Conservation (phyloP, 345 rosid species). For the Excoecaria agallocha region DNA sequence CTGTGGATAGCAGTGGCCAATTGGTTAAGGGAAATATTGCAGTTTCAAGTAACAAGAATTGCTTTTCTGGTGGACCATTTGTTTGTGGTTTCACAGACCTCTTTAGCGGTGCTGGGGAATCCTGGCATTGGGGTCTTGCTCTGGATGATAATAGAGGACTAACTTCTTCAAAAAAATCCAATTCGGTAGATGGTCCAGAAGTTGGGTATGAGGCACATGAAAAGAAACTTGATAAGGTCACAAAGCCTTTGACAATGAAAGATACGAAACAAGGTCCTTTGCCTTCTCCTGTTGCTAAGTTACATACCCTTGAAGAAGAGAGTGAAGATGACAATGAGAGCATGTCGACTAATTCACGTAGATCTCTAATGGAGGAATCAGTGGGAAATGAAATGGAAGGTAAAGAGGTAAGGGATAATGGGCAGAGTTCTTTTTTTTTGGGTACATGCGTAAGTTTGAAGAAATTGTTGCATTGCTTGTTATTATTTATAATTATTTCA, state of each 20-base stretch:
- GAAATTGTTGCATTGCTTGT: background rate
- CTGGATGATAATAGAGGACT: slow-evolving; percentile 57
- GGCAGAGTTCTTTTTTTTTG: background rate
- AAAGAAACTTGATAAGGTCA: slow-evolving; percentile 41
- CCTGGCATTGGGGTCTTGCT: slow-evolving; percentile 69
- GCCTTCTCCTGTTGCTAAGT: slow-evolving; percentile 38
- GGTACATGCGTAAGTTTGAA: background rate
- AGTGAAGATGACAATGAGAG: slow-evolving; percentile 52
- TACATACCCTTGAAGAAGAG: slow-evolving; percentile 54
- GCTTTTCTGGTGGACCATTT: slow-evolving; percentile 52
- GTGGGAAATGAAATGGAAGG: slow-evolving; percentile 32
- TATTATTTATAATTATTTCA: slow-evolving; percentile 10
- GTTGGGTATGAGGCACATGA: slow-evolving; percentile 31
- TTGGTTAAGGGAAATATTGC: slow-evolving; percentile 41
- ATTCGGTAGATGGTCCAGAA: slow-evolving; percentile 37
- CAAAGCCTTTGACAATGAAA: slow-evolving; percentile 38
- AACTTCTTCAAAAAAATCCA: slow-evolving; percentile 46
- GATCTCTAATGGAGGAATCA: slow-evolving; percentile 37
- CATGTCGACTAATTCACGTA: slow-evolving; percentile 45
- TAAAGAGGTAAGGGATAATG: slow-evolving; percentile 49
- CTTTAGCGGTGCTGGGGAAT: slow-evolving; percentile 78
- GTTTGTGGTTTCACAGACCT: slow-evolving; percentile 86
- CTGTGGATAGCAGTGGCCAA: slow-evolving; percentile 35
- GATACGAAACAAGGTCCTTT: slow-evolving; percentile 42
- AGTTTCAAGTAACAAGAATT: slow-evolving; percentile 43